These are phyloP conservation scores for Lachnellula willkommii DNA, from an alignment of 2,329 filamentous ascomycete genomes.

Conservation along the genomic window DNA sequence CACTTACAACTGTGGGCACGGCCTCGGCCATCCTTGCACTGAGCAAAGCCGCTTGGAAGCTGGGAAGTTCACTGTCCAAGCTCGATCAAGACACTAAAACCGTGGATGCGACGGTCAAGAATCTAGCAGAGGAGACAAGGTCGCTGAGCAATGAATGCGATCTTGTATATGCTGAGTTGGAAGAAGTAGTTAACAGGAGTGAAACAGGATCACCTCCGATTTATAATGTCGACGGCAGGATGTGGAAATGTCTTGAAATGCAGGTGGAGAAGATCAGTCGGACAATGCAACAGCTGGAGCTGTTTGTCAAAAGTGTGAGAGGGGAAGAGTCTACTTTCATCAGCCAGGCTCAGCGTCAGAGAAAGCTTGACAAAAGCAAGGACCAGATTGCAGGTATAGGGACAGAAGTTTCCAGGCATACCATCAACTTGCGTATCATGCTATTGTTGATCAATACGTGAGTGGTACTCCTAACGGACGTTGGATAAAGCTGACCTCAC, in stretches of 20 bases:
- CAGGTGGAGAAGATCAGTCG: neutral
- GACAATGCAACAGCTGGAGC: neutral
- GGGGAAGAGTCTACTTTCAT: neutral
- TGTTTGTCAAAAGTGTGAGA: slow-evolving; percentile 1
- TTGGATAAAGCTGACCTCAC: neutral
- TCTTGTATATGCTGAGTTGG: neutral
- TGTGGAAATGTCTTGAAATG: neutral
- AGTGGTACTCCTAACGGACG: neutral
- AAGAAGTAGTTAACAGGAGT: neutral
- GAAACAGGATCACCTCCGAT: neutral
- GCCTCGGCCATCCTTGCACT: neutral
- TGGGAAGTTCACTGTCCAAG: neutral
- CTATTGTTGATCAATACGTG: neutral
- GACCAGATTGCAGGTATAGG: neutral
- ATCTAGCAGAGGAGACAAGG: neutral
- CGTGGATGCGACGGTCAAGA: neutral
- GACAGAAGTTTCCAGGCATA: neutral
- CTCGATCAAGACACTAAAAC: neutral
- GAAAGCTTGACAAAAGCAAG: neutral
- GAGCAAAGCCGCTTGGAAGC: neutral
- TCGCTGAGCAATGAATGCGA: neutral
- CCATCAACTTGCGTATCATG: neutral
- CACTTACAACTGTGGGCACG: neutral
- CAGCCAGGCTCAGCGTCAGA: neutral
- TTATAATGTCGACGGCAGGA: neutral